Evolutionary conservation across 129 eudicot species (phyloP).

Genomic region (Solidago caesia): DNA sequence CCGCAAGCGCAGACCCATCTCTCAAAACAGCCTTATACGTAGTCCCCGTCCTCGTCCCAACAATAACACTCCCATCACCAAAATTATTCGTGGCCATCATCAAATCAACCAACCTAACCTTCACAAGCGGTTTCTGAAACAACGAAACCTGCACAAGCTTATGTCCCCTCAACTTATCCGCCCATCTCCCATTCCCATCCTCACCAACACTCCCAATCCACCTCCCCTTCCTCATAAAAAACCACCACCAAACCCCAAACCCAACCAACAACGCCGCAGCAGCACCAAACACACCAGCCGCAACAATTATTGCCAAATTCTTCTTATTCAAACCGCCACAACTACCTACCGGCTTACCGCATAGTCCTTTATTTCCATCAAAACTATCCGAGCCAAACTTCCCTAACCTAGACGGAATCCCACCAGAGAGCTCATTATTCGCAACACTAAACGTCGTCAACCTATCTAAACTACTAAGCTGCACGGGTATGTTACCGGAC

Average conservation of each 20-base stretch:
- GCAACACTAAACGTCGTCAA: conserved; percentile 53
- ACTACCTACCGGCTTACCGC: conserved; percentile 52
- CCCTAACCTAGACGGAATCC: conserved; percentile 45
- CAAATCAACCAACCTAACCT: conserved; percentile 69
- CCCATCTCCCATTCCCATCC: conserved; percentile 57
- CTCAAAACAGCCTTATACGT: conserved; percentile 68
- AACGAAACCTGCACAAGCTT: conserved; percentile 69
- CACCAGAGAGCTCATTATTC: conserved; percentile 55
- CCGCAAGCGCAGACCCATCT: conserved; percentile 75
- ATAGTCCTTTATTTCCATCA: conserved; percentile 56
- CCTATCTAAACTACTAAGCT: conserved; percentile 49
- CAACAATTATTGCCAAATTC: conserved; percentile 61
- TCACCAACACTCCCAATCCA: conserved; percentile 50
- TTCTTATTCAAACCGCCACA: conserved; percentile 74
- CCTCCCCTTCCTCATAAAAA: conserved; percentile 37
- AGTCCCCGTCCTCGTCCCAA: conserved; percentile 53
- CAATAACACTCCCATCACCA: conserved; percentile 37
- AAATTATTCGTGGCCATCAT: conserved; percentile 69
- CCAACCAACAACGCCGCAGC: conserved; percentile 73
- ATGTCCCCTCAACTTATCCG: conserved; percentile 46
- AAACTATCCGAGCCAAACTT: conserved; percentile 28
- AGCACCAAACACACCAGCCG: conserved; percentile 85
- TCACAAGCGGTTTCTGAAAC: conserved; percentile 80
- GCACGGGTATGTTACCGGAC: conserved; percentile 52
- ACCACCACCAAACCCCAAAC: conserved; percentile 89